A percentile compares a stretch with the other conserved stretches of the same genome.
Evolutionary conservation across 2,329 filamentous ascomycete species (phyloP).

Genomic region (Diaporthe velutina): DNA sequence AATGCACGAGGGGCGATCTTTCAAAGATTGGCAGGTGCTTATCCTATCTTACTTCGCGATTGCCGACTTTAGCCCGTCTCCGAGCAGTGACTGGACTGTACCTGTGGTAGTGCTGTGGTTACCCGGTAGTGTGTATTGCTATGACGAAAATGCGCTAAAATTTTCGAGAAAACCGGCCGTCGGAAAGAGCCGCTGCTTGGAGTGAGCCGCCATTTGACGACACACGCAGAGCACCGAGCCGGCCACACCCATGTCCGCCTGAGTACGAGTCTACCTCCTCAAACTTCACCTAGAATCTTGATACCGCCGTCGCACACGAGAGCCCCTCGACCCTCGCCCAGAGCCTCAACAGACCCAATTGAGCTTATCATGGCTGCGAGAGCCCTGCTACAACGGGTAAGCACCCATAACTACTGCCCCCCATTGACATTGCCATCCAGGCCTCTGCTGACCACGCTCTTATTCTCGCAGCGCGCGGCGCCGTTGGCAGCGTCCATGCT

Average conservation of each 20-base stretch:
- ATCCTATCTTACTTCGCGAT: background rate
- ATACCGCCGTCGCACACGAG: conserved; percentile 32
- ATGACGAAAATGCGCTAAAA: conserved; percentile 36
- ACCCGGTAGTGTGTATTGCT: background rate
- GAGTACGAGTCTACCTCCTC: conserved; percentile 18
- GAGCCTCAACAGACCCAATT: conserved; percentile 55
- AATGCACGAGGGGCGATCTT: conserved; percentile 6
- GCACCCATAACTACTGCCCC: conserved; percentile 38
- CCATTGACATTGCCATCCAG: conserved; percentile 39
- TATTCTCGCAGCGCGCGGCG: conserved; percentile 61
- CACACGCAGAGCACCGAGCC: conserved; percentile 12
- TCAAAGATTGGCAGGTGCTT: background rate
- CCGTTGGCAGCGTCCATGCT: conserved; percentile 67
- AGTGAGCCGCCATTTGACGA: conserved; percentile 9
- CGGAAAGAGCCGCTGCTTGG: conserved; percentile 41
- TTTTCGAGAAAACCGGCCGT: conserved; percentile 36
- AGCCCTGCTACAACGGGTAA: conserved; percentile 70
- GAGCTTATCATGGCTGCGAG: conserved; percentile 70
- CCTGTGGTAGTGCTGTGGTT: background rate
- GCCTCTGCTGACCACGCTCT: conserved; percentile 45
- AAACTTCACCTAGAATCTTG: conserved; percentile 26
- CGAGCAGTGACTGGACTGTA: background rate
- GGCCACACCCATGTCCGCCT: conserved; percentile 17
- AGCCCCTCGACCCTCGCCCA: conserved; percentile 4
- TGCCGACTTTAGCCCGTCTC: conserved; percentile 34